Conservation (phyloP, 768 basidiomycete genomes). For the Crepidotus variabilis region DNA sequence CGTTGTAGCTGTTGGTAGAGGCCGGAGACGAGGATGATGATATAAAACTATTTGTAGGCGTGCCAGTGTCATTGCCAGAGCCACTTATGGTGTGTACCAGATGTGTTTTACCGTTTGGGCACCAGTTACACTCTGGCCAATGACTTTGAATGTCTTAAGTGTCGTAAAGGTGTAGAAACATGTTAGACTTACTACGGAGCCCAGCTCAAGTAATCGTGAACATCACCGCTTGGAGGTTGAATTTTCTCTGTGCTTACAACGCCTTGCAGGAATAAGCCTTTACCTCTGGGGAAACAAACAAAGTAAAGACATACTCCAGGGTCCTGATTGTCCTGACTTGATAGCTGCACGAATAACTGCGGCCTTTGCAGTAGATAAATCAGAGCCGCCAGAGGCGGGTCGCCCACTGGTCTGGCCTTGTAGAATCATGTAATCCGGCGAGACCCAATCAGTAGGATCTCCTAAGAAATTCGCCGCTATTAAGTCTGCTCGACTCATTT, state of each 20-base stretch:
- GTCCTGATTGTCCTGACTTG: conserved; percentile 35
- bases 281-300: neutral
- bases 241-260: conserved; percentile 44
- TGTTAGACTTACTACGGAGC: conserved; percentile 55
- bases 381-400: conserved; percentile 6
- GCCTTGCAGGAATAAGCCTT: conserved; percentile 24
- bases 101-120: conserved; percentile 53
- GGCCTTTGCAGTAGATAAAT: conserved; percentile 28
- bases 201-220: conserved; percentile 68
- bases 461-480: conserved; percentile 20
- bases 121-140: conserved; percentile 60
- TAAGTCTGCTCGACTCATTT: neutral
- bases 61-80: conserved; percentile 5
- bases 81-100: conserved; percentile 50
- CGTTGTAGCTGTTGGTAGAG: conserved; percentile 31
- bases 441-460: conserved; percentile 49
- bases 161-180: neutral
- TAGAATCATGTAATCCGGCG: conserved; percentile 36
- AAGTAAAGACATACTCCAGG: conserved; percentile 46
- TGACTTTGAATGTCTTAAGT: conserved; percentile 34
- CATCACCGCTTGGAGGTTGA: conserved; percentile 46
- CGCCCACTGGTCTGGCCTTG: conserved; percentile 13
- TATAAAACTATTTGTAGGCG: conserved; percentile 5
- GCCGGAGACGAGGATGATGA: neutral
- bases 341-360: conserved; percentile 47